Conservation (phyloP, 2,329 filamentous ascomycete species). For the Paraphoma sp. region DNA sequence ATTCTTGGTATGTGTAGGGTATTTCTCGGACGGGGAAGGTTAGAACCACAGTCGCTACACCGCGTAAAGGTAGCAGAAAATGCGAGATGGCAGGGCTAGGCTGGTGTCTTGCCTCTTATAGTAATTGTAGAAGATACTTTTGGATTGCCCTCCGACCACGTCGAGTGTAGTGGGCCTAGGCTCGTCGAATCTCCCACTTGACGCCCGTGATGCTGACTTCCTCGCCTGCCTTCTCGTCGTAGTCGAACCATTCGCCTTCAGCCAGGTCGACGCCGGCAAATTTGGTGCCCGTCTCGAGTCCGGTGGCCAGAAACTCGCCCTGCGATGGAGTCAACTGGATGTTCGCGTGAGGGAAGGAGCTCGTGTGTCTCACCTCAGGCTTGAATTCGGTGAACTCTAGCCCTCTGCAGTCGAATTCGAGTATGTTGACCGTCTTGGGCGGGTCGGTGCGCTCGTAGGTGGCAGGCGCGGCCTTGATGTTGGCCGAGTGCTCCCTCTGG, state of each 20-base stretch:
- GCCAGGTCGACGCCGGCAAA: constrained; percentile 82
- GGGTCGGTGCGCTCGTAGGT: constrained; percentile 75
- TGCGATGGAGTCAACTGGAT: constrained; percentile 44
- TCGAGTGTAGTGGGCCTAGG: constrained; percentile 50
- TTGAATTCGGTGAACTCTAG: constrained; percentile 92
- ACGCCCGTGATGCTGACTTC: constrained; percentile 93
- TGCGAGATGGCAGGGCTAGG: constrained; percentile 5
- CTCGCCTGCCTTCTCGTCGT: constrained; percentile 90
- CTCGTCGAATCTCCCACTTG: constrained; percentile 82
- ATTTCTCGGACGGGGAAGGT: background rate
- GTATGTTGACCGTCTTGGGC: constrained; percentile 76
- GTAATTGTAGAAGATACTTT: constrained; percentile 1
- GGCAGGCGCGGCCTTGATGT: constrained; percentile 76
- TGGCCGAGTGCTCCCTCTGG: constrained; percentile 84
- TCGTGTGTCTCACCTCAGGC: constrained; percentile 68
- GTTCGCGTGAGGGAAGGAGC: background rate
- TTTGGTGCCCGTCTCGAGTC: constrained; percentile 78
- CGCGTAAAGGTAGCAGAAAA: constrained; percentile 1
- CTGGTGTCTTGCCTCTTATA: constrained; percentile 7
- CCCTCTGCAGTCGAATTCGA: constrained; percentile 93
- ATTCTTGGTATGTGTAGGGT: constrained; percentile 3
- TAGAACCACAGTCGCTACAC: constrained; percentile 9
- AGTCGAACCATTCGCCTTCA: constrained; percentile 97
- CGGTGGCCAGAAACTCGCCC: constrained; percentile 90
- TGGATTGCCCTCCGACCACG: background rate